Evolutionary conservation across 768 basidiomycete species (phyloP), one percentile per base, ranked within the genome.

Genomic region (Rubroboletus pulcherrimus): DNA sequence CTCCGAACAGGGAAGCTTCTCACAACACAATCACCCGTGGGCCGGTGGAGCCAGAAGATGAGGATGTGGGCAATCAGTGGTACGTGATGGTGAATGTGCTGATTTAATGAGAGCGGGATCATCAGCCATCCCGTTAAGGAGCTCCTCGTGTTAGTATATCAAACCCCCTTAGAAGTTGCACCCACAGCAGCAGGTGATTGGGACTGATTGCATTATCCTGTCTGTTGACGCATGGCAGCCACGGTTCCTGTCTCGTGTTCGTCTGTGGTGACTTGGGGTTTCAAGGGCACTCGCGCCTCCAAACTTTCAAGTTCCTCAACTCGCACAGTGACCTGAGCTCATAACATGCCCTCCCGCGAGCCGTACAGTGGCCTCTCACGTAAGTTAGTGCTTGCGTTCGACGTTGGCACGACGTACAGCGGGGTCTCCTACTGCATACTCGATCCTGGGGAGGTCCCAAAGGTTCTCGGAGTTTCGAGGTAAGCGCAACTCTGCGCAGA

Each of bases 391-490:
- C 59, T 78, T 12, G 77, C 76, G 10, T 75, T 78, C 40, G 77
- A 78, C 58, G 71, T 78, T 2, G 77, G 77, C 15, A 77, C 76
- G 0, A 78, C 76, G 2, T 78, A 67, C 48, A 77, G 75, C 35
- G 78, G 78, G 0, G 68, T 76, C 34, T 72, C 71, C 0, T 73
- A 71, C 47, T 70, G 68, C 41, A 63, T 74, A 40, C 67, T 75
- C 3, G 70, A 74, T 52, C 73, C 74, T 5, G 73, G 73, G 0
- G 65, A 69, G 31, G 58, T 68, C 6, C 71, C 74, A 17, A 58
- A 62, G 33, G 66, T 77, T 19, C 46, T 26, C 6, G 60, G 65
- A 3, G 70, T 70, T 26, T 45, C 61, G 12, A 71, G 56, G 75
- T 72, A 24, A 38, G 63, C 2, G 12, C 15, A 10, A 10, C 11